Evolutionary conservation across 306 rosid genomes (phyloP).

Genomic region (Lotus japonicus): DNA sequence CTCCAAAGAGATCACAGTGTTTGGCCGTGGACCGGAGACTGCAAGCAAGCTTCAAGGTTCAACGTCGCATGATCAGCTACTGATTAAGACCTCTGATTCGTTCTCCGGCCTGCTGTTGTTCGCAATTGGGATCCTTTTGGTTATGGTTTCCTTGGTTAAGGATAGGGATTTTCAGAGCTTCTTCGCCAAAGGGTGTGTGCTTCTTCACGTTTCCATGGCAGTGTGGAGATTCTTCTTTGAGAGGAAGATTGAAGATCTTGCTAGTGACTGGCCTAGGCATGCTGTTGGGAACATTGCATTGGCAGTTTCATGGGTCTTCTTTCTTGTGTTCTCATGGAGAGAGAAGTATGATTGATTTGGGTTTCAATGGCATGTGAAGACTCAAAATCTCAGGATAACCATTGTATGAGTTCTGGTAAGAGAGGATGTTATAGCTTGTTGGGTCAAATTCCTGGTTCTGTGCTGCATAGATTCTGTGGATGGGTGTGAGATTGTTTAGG

Average conservation of each 20-base stretch:
- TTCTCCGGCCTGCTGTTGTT: slow-evolving; percentile 80
- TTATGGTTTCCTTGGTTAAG: slow-evolving; percentile 78
- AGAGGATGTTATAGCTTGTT: slow-evolving; percentile 2
- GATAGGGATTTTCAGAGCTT: slow-evolving; percentile 81
- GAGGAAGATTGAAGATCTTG: slow-evolving; percentile 56
- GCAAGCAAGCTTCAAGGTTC: slow-evolving; percentile 87
- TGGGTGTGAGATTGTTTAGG: not conserved
- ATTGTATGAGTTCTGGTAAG: not conserved
- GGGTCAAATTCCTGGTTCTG: not conserved
- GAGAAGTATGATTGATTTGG: slow-evolving; percentile 64
- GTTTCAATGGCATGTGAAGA: not conserved
- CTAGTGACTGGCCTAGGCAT: slow-evolving; percentile 59
- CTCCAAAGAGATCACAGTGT: slow-evolving; percentile 47
- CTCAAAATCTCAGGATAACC: not conserved
- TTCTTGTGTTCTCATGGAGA: slow-evolving; percentile 66
- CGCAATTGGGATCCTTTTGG: slow-evolving; percentile 58
- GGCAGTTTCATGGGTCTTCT: slow-evolving; percentile 38
- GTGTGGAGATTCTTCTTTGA: slow-evolving; percentile 31
- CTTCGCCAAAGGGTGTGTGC: slow-evolving; percentile 81
- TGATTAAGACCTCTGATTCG: slow-evolving; percentile 72
- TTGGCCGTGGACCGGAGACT: slow-evolving; percentile 64
- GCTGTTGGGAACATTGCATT: slow-evolving; percentile 39
- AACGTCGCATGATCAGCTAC: slow-evolving; percentile 74
- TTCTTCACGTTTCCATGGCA: slow-evolving; percentile 84
- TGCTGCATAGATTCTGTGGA: not conserved